Base-by-base conservation (phyloP, 1,284 basidiomycete genomes). In the Microbotryum saponariae region DNA sequence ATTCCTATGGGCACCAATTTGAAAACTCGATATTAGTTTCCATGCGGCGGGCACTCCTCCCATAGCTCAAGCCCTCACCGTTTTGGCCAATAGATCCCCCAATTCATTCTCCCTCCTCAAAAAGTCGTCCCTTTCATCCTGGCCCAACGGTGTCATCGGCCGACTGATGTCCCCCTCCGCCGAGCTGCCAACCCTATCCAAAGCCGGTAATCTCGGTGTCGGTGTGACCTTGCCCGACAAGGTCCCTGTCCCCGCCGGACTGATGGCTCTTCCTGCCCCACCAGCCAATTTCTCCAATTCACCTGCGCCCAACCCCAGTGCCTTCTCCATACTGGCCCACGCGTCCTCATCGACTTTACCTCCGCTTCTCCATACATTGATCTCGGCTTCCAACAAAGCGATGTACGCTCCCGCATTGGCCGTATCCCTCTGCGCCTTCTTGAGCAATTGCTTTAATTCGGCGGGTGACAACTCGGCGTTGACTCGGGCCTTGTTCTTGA, bases 401-500 rank as follows among this genome's bases (percentile, higher is more conserved):
- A 96, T 91, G 75, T 94, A 91, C 72, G 88, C 85, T 76, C 92
- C 83, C 73, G 89, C 88, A 20, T 85, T 82, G 10, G 86, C 84
- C 67, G 91, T 88, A 51, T 93, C 87, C 50, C 88, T 81, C 68
- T 93, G 86, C 0, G 94, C 89, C 77, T 94, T 97, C 73, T 87
- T 86, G 70, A 99, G 81, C 49, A 96, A 79, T 12, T 84, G 85
- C 74, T 97, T 97, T 78, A 99, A 87, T 74, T 99, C 96, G 54
- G 91, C 81, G 1, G 96, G 94, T 0, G 93, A 97, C 53, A 99
- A 82, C 76, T 99, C 96, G 58, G 92, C 91, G 76, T 99, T 99
- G 79, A 99, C 90, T 61, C 93, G 87, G 59, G 96, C 96, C 72
- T 90, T 92, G 79, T 99, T 99, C 89, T 97, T 98, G 84, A 99